Evolutionary conservation across 2,329 filamentous ascomycete genomes (phyloP), one percentile per base, ranked within the genome.

Genomic region (Eutypa lata): DNA sequence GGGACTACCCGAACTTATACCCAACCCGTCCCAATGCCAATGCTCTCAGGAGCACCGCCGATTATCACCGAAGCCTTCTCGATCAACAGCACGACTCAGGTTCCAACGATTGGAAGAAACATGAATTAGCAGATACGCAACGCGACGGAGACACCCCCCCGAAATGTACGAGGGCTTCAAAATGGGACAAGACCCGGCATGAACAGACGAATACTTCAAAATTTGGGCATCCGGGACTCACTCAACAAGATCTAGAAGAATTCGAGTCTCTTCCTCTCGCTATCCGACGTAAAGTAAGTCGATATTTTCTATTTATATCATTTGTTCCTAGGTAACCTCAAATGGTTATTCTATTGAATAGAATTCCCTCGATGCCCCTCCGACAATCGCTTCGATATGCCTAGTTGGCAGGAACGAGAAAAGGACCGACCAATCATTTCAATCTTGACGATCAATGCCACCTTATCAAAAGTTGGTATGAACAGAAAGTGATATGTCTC

Each of bases 271-370:
- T 80, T 51, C 77, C 77, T 8, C 57, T 76, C 45, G 76, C 76
- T n/a, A 74, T 80, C 21, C 72, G 75, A 57, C 71, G 75, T 65
- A 80, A 80, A 74, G 77, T 80, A 67, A 67, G 75, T 71, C 49
- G 45, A 26, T 22, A 47, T 49, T 40, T n/a, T 35, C 50, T 44
- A 48, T 35, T 22, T 51, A 45, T 3, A 38, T 46, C 35, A 16
- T 37, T 10, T 31, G 10, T 47, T 16, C 16, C 33, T 38, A 14
- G 26, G 10, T 31, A 31, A 6, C 10, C 5, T 31, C 26, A 31
- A 31, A 5, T 31, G 10, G 26, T 10, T 31, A 10, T 5, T 31
- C 26, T 5, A 31, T 10, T 10, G 10, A 31, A 6, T 5, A 10
- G 26, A 31, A 31, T 31, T 5, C 6, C 26, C 10, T 31, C 26